Base-by-base conservation (phyloP, 306 rosid genomes). In the Mucuna pruriens region DNA sequence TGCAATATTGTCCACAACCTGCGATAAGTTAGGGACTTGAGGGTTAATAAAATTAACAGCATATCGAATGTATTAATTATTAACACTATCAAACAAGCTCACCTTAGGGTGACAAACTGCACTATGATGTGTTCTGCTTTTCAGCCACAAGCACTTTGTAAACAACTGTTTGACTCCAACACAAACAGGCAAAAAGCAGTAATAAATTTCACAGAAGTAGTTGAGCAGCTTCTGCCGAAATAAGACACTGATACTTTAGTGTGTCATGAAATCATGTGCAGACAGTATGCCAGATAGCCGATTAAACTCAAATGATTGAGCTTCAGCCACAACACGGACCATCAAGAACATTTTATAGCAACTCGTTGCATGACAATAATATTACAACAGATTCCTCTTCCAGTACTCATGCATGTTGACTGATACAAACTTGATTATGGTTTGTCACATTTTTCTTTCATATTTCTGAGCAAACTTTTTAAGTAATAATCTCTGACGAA, bases 401-500 rank as follows among this genome's bases (percentile, higher is more conserved):
- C 31, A 74, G 82, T 57, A 78, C 20, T 42, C 29, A 57, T 73
- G 65, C 77, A 81, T 39, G 84, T 42, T 60, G 84, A 79, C 60
- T 17, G 22, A 9, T 46, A 34, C 80, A 69, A 54, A 69, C 60
- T 71, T 77, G 82, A 22, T 51, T 58, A 33, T n/a, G 62, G 64
- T 57, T 40, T 64, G 77, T 85, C 77, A 90, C 75, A 78, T 42
- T 85, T 86, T 92, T 58, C 84, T 90, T 85, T 87, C 90, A 80
- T 86, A 92, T 83, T 96, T 96, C 85, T 90, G 85, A 6, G 98
- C 98, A 52, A 93, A 87, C 73, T 93, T 88, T 79, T 87, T 86
- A 75, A 96, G 89, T 13, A 89, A 86, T 55, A 92, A 86, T 78
- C 90, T 87, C 87, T 92, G 92, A 33, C 97, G 91, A 81, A 96